Evolutionary conservation across 495 filamentous ascomycete genomes (phyloP).

Genomic region (Aspergillus baeticus): DNA sequence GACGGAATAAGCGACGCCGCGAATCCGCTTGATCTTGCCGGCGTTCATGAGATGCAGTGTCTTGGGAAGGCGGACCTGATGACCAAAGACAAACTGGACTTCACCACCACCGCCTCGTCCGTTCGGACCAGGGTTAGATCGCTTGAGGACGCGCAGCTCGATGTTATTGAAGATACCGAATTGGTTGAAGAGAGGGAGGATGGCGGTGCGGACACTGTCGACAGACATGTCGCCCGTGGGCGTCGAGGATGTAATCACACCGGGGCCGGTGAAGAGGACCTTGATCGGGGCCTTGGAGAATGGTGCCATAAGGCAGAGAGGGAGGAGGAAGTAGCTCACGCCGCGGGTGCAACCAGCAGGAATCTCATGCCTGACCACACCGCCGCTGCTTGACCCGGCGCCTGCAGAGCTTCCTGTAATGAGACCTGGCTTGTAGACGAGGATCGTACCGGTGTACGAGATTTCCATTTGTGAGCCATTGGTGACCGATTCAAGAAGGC

Average conservation of each 20-base stretch:
- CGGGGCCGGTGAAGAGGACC: slow-evolving; percentile 82
- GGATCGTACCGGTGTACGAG: slow-evolving; percentile 87
- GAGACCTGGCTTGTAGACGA: slow-evolving; percentile 87
- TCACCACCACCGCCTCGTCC: slow-evolving; percentile 84
- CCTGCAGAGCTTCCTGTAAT: slow-evolving; percentile 78
- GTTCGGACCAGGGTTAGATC: slow-evolving; percentile 70
- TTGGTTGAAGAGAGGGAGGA: slow-evolving; percentile 83
- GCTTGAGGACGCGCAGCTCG: slow-evolving; percentile 77
- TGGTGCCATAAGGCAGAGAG: slow-evolving; percentile 85
- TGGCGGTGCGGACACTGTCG: slow-evolving; percentile 89
- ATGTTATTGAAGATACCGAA: slow-evolving; percentile 88
- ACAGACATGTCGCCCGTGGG: slow-evolving; percentile 78
- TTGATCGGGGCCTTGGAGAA: slow-evolving; percentile 89
- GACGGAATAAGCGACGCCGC: slow-evolving; percentile 89
- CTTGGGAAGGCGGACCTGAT: slow-evolving; percentile 88
- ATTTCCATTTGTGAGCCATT: slow-evolving; percentile 95
- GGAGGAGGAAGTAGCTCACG: slow-evolving; percentile 88
- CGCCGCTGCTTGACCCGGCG: slow-evolving; percentile 59
- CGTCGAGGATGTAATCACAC: slow-evolving; percentile 89
- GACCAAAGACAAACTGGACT: slow-evolving; percentile 87
- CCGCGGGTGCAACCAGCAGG: slow-evolving; percentile 73
- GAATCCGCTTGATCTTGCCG: slow-evolving; percentile 81
- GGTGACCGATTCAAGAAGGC: slow-evolving; percentile 89
- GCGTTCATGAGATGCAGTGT: slow-evolving; percentile 87
- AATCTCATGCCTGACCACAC: slow-evolving; percentile 75